Conservation (phyloP, 2,329 filamentous ascomycete genomes). For the Arthroderma sp. region DNA sequence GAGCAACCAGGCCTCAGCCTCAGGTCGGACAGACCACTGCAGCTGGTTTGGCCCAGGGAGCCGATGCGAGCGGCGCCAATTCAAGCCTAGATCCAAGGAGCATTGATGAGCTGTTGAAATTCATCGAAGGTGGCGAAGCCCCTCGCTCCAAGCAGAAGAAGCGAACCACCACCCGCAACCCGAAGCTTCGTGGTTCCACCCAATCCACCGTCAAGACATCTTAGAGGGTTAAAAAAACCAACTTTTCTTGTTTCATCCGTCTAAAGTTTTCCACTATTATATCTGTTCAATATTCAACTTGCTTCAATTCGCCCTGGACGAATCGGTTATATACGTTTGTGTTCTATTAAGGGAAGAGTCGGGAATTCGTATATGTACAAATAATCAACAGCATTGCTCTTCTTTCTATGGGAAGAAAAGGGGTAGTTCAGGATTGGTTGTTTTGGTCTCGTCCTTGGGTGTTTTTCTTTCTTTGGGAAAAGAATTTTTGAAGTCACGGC, state of each 20-base stretch:
- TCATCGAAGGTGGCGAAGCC: constrained; percentile 63
- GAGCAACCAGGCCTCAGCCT: constrained; percentile 45
- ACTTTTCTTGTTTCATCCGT: too few species aligned
- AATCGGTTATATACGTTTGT: too few species aligned
- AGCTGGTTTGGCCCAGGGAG: constrained; percentile 30
- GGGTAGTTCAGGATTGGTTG: constrained; percentile 1
- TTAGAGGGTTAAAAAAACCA: constrained; percentile 2
- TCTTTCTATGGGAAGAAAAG: constrained; percentile 1
- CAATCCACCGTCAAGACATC: constrained; percentile 22
- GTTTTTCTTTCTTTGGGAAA: too few species aligned
- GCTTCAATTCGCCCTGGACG: too few species aligned
- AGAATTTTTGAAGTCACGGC: too few species aligned
- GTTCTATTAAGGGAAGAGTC: too few species aligned
- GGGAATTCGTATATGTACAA: too few species aligned
- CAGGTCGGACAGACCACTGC: constrained; percentile 47
- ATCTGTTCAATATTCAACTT: too few species aligned
- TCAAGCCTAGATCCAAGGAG: constrained; percentile 57
- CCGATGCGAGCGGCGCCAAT: constrained; percentile 25
- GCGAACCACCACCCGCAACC: constrained; percentile 29
- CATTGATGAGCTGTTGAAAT: constrained; percentile 86
- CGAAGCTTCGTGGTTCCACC: constrained; percentile 32
- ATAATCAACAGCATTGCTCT: not conserved
- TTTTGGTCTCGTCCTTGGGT: not conserved
- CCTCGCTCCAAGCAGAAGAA: constrained; percentile 33
- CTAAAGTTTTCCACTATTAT: too few species aligned